A percentile compares a stretch with the other conserved stretches of the same genome.
These are phyloP conservation scores for Euphorbia pulcherrima DNA, from an alignment of 345 rosid genomes.

Conservation along the genomic window DNA sequence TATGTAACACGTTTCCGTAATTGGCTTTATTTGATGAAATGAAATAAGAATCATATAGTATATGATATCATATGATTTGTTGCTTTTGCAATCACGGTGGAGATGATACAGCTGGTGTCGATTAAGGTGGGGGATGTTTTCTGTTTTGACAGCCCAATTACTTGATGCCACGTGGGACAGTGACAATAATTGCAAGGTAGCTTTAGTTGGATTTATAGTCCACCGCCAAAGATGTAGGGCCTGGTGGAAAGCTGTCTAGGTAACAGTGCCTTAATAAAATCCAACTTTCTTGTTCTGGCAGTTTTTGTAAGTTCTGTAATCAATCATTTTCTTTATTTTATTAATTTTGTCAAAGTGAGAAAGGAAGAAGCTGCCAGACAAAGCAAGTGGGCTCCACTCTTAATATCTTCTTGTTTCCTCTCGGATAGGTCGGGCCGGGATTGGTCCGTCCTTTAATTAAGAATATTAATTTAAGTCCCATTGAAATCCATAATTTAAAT, in stretches of 20 bases:
- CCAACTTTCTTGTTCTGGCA: constrained; percentile 2
- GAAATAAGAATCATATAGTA: too few species aligned
- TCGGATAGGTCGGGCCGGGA: too few species aligned
- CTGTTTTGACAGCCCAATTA: constrained; percentile 22
- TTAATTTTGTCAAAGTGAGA: neutral
- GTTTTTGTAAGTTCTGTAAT: neutral
- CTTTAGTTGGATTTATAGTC: constrained; percentile 9
- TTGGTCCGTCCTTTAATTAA: too few species aligned
- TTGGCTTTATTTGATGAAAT: neutral
- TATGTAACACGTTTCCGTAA: neutral
- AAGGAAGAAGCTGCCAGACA: neutral
- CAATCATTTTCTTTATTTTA: too few species aligned
- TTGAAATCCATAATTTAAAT: too few species aligned
- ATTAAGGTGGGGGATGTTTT: constrained; percentile 30
- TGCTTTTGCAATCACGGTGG: constrained; percentile 5
- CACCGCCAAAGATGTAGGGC: constrained; percentile 9
- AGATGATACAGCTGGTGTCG: constrained; percentile 46
- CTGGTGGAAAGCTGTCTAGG: constrained; percentile 1
- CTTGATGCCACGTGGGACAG: constrained; percentile 20
- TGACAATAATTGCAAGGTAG: constrained; percentile 14
- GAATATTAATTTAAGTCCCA: too few species aligned
- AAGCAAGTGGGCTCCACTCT: neutral
- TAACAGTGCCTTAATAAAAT: neutral
- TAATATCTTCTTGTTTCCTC: too few species aligned
- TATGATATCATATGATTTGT: neutral